Evolutionary conservation across 1,139 yeast genomes (phyloP).

Genomic region (Meyerozyma elateridarum): DNA sequence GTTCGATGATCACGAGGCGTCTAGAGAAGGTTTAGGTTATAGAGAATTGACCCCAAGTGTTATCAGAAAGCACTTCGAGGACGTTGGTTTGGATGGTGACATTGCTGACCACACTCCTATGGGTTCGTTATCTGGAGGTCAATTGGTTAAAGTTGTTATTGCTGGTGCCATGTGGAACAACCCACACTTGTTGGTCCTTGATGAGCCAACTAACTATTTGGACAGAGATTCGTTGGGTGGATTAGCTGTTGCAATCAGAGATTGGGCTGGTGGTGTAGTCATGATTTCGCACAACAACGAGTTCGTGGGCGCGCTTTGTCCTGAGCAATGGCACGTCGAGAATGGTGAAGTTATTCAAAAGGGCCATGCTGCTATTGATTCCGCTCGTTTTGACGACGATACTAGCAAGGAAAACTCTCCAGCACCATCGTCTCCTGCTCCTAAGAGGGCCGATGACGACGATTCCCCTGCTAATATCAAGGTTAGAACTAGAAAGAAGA

Average conservation of each 20-base stretch:
- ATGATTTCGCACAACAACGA: conserved; percentile 98
- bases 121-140: conserved; percentile 97
- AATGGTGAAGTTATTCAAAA: conserved; percentile 85
- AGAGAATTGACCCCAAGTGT: conserved; percentile 89
- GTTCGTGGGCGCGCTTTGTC: conserved; percentile 95
- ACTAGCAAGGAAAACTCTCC: conserved; percentile 18
- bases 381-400: conserved; percentile 72
- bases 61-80: conserved; percentile 94
- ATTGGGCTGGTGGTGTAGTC: conserved; percentile 97
- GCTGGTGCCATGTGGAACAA: conserved; percentile 99
- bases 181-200: conserved; percentile 95
- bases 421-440: conserved; percentile 29
- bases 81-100: conserved; percentile 94
- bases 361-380: conserved; percentile 73
- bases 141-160: conserved; percentile 94
- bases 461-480: conserved; percentile 96
- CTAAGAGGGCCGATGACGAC: conserved; percentile 58
- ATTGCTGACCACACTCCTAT: conserved; percentile 97
- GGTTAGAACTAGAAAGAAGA: conserved; percentile 88
- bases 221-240: conserved; percentile 98
- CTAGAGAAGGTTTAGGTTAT: conserved; percentile 97
- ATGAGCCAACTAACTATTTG: conserved; percentile 97
- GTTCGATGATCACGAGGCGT: conserved; percentile 97
- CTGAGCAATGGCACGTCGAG: conserved; percentile 97
- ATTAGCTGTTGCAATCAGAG: conserved; percentile 92